These are phyloP conservation scores for Didymosphaeria variabile DNA, from an alignment of 2,329 filamentous ascomycete species.

Conservation along the genomic window DNA sequence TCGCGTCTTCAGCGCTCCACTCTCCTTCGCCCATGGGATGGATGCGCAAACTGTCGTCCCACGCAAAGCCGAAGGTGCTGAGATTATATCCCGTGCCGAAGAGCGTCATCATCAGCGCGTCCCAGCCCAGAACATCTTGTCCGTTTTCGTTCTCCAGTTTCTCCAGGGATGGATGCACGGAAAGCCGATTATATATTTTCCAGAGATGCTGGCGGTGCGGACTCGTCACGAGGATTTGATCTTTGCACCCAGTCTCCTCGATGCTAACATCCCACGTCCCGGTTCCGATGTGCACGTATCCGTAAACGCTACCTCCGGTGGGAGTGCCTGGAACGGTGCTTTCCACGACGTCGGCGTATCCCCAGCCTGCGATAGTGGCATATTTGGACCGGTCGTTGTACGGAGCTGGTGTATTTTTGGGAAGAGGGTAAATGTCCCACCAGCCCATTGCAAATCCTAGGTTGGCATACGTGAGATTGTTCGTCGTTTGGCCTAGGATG, in stretches of 20 bases:
- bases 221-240: conserved; percentile 52
- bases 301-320: conserved; percentile 51
- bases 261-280: conserved; percentile 52
- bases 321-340: conserved; percentile 50
- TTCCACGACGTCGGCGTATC: conserved; percentile 55
- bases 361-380: conserved; percentile 61
- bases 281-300: conserved; percentile 56
- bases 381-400: conserved; percentile 53
- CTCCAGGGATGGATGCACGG: conserved; percentile 21
- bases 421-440: conserved; percentile 59
- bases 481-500: conserved; percentile 35
- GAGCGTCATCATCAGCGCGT: conserved; percentile 25
- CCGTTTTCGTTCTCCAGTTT: conserved; percentile 16
- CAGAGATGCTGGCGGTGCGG: conserved; percentile 49
- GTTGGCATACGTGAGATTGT: conserved; percentile 34
- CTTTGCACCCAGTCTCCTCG: conserved; percentile 27
- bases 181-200: conserved; percentile 59
- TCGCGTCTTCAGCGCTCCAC: conserved; percentile 31
- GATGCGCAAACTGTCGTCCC: conserved; percentile 23
- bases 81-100: conserved; percentile 33
- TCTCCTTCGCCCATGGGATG: conserved; percentile 27
- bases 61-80: conserved; percentile 28
- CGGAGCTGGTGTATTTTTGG: conserved; percentile 44
- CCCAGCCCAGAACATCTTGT: conserved; percentile 28
- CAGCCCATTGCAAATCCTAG: conserved; percentile 38